Percentiles rank a stretch among this genome's conserved stretches.
phyloP scores from a whole-genome alignment of 192 early-diverging fungal genomes.

The Podila minutissima region DNA sequence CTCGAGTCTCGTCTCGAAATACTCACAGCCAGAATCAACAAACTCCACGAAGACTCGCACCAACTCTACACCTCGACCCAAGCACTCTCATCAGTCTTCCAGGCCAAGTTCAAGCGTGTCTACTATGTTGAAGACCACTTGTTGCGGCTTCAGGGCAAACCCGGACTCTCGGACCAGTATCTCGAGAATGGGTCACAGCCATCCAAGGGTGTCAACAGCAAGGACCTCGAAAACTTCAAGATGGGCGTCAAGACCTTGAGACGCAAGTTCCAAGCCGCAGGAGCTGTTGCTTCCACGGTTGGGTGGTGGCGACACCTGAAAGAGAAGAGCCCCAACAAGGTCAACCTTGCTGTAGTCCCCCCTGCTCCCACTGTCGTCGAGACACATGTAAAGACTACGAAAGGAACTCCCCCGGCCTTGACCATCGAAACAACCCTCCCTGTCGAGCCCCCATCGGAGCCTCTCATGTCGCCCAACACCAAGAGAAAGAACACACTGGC shows the following conservation, averaged over 20 bases:
- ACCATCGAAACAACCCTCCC: conserved; percentile 1
- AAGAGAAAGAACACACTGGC: conserved; percentile 32
- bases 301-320: conserved; percentile 53
- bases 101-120: conserved; percentile 25
- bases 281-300: conserved; percentile 23
- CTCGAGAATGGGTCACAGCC: conserved; percentile 26
- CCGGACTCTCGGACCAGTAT: conserved; percentile 23
- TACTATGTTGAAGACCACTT: conserved; percentile 33
- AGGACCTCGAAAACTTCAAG: conserved; percentile 43
- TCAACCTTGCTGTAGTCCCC: not conserved
- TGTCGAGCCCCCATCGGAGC: conserved; percentile 6
- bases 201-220: conserved; percentile 12
- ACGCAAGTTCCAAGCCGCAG: conserved; percentile 45
- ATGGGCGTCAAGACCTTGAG: conserved; percentile 51
- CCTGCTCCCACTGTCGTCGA: not conserved
- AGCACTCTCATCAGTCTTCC: conserved; percentile 2
- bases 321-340: conserved; percentile 9
- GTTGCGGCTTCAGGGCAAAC: conserved; percentile 46
- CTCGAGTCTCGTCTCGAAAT: conserved; percentile 43
- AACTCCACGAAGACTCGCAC: conserved; percentile 4
- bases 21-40: conserved; percentile 18
- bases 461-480: conserved; percentile 32
- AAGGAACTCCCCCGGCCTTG: not conserved
- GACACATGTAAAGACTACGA: not conserved
- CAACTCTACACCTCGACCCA: conserved; percentile 20